Conservation (phyloP, 257 asterid species). For the Gentiana dahurica region DNA sequence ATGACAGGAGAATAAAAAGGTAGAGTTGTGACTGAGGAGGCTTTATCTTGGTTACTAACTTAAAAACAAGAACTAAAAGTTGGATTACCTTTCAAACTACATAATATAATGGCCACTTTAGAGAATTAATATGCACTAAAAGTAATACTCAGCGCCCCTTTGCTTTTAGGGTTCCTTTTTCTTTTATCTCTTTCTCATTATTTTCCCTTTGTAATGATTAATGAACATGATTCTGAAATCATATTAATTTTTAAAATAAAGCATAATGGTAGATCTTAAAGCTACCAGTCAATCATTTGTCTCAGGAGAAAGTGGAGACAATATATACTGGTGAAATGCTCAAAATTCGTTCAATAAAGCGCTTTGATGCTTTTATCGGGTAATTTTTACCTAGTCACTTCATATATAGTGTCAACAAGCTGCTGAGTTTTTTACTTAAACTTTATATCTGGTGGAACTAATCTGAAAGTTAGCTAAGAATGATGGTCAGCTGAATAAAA, state of each 20-base stretch:
- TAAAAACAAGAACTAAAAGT: conserved; percentile 44
- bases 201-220: conserved; percentile 34
- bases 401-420: no score
- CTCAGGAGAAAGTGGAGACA: conserved; percentile 6
- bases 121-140: conserved; percentile 22
- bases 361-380: no score
- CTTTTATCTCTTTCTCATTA: conserved; percentile 12
- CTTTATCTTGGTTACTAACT: no score
- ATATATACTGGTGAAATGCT: neutral
- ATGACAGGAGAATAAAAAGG: conserved; percentile 10
- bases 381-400: no score
- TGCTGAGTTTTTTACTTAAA: no score
- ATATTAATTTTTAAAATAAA: conserved; percentile 8
- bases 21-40: conserved; percentile 15
- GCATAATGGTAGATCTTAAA: conserved; percentile 9
- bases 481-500: no score
- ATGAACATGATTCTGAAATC: conserved; percentile 48
- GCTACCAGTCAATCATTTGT: conserved; percentile 40
- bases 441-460: no score
- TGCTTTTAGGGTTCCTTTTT: conserved; percentile 19
- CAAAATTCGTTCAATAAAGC: neutral
- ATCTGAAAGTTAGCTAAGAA: no score
- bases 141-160: conserved; percentile 33
- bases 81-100: conserved; percentile 43
- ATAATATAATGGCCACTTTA: conserved; percentile 32